Percentiles rank a stretch among this genome's conserved stretches.
phyloP scores from a whole-genome alignment of 805 yeast species.

The Saccharomycopsis olivae region DNA sequence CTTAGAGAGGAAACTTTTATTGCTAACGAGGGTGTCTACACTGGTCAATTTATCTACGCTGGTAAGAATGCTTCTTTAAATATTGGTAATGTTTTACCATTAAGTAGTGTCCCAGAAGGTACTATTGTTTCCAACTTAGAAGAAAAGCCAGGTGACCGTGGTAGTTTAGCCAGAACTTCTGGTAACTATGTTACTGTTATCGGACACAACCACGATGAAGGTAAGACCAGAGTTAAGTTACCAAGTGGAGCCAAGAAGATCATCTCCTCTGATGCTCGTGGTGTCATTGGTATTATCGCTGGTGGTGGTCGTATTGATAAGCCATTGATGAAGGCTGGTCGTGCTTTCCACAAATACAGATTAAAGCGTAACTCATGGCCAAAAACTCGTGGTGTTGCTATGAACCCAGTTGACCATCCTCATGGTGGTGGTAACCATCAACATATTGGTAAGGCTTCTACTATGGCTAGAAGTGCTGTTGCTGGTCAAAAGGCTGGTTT shows the following conservation, averaged over 20 bases:
- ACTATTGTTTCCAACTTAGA: slow-evolving; percentile 97
- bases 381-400: slow-evolving; percentile 99
- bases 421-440: slow-evolving; percentile 99
- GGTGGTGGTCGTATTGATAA: slow-evolving; percentile 99
- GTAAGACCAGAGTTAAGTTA: slow-evolving; percentile 97
- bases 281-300: slow-evolving; percentile 99
- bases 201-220: slow-evolving; percentile 99
- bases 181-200: slow-evolving; percentile 99
- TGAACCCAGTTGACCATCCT: slow-evolving; percentile 99
- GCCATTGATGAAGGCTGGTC: slow-evolving; percentile 99
- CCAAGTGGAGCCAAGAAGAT: slow-evolving; percentile 99
- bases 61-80: slow-evolving; percentile 97
- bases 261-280: slow-evolving; percentile 93
- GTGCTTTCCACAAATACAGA: slow-evolving; percentile 99
- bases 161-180: slow-evolving; percentile 99
- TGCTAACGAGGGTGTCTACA: slow-evolving; percentile 99
- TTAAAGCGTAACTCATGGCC: slow-evolving; percentile 99
- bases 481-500: slow-evolving; percentile 99
- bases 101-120: slow-evolving; percentile 98
- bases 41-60: slow-evolving; percentile 98
- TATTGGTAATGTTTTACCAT: slow-evolving; percentile 95
- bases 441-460: slow-evolving; percentile 99
- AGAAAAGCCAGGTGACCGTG: slow-evolving; percentile 99
- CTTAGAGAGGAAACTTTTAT: slow-evolving; percentile 97
- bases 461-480: slow-evolving; percentile 98